Evolutionary conservation across 78 protist species (phyloP), one percentile per base, ranked within the genome.

Genomic region (Salpingoeca rosetta): DNA sequence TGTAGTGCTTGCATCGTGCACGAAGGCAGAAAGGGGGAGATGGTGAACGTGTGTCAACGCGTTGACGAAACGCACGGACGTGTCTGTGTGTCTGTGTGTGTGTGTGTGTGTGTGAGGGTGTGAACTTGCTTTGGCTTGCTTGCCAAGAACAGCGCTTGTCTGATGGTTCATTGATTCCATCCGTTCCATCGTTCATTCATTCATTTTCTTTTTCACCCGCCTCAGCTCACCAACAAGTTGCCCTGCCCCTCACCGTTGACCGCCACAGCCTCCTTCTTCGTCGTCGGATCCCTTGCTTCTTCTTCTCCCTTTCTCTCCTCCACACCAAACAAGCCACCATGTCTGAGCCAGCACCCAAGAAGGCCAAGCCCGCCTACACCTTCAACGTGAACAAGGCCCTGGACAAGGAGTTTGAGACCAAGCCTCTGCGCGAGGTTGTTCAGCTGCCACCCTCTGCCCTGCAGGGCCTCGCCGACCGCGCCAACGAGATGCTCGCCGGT

Each of bases 361-460:
- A 51, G 65, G 65, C 65, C 65, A 77, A 77, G 42, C 81, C 81
- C 42, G 81, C 81, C 40, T 77, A 77, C 81, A 77, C 81, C 81
- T 77, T 77, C 81, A 77, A 77, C 81, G 42, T 77, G 81, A 77
- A 77, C 81, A 40, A 40, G 40, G 81, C 81, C 7, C 56, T 77
- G 7, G 81, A 77, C 42, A 77, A 77, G 42, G 17, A 77, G 81
- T 40, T 24, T 17, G 81, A 77, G 42, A 77, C 81, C 7, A 77
- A 24, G 42, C 40, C 56, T 77, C 17, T 77, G 28, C 7, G 81
- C 17, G 81, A 77, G 42, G 17, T 77, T 12, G 42, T 77, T 17
- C 7, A 77, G 42, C 81, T 77, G 56, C 81, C 81, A 7, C 81
- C 81, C 17, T 24, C 36, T 17, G 81, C 81, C 42, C 81, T 77